These are phyloP conservation scores for Fallopia convolvulus DNA, from an alignment of 148 eudicot genomes.

Conservation along the genomic window DNA sequence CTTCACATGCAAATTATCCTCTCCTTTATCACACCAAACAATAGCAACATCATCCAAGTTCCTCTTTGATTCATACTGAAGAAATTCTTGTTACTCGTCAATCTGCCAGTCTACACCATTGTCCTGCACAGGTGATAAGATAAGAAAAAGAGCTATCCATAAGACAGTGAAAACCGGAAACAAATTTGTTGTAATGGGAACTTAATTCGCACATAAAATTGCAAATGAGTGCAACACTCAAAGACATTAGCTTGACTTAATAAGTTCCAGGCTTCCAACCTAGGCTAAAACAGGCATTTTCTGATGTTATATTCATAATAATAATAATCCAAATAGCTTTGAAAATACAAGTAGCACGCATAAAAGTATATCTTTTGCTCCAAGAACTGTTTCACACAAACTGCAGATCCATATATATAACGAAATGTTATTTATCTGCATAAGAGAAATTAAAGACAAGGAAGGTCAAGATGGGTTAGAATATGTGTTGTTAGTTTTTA, in stretches of 20 bases:
- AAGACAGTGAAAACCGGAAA: too few relatives aligned
- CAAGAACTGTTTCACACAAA: not conserved
- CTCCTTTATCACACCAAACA: constrained; percentile 80
- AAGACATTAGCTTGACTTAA: too few relatives aligned
- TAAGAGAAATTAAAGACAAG: not conserved
- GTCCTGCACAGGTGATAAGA: too few relatives aligned
- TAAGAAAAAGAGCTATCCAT: too few relatives aligned
- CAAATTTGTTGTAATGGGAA: too few relatives aligned
- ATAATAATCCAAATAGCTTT: constrained; percentile 27
- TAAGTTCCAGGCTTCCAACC: too few relatives aligned
- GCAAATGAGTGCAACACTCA: too few relatives aligned
- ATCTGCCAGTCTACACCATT: too few relatives aligned
- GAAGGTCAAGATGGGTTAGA: not conserved
- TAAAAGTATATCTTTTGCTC: not conserved
- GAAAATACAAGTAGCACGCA: not conserved
- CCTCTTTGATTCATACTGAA: constrained; percentile 48
- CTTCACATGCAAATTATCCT: constrained; percentile 48
- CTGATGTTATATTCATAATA: too few relatives aligned
- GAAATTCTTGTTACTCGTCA: too few relatives aligned
- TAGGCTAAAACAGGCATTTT: too few relatives aligned
- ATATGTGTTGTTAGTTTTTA: not conserved
- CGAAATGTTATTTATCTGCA: not conserved
- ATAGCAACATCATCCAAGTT: constrained; percentile 50
- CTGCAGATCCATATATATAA: constrained; percentile 11
- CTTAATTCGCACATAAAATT: too few relatives aligned